These are phyloP conservation scores for Nemania diffusa DNA, from an alignment of 2,329 filamentous ascomycete species.

Conservation along the genomic window DNA sequence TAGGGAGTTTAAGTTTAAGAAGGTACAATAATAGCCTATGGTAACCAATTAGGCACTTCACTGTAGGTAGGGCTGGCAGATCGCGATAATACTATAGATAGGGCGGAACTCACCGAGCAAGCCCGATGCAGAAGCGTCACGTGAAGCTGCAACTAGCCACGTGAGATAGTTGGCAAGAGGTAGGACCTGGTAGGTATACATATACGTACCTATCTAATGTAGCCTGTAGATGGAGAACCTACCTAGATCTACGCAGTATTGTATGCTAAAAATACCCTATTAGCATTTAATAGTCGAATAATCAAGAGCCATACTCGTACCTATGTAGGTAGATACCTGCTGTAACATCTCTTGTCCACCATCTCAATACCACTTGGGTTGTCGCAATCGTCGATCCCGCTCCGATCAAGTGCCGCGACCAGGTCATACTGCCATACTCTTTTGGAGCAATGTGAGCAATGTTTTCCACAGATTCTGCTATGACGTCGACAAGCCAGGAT, in stretches of 20 bases:
- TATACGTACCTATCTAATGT: no score
- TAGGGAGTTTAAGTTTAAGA: not conserved
- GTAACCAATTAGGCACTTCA: not conserved
- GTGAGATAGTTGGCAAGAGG: slow-evolving; percentile 20
- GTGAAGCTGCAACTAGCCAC: slow-evolving; percentile 32
- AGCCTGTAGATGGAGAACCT: no score
- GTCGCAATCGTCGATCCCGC: slow-evolving; percentile 23
- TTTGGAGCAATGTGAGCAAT: slow-evolving; percentile 9
- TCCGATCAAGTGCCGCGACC: slow-evolving; percentile 21
- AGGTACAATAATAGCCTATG: not conserved
- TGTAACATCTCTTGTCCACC: not conserved
- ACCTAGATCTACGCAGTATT: no score
- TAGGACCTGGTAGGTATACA: not conserved
- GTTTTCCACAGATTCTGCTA: slow-evolving; percentile 10
- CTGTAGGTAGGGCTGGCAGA: not conserved
- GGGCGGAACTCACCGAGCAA: slow-evolving; percentile 1
- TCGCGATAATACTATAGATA: not conserved
- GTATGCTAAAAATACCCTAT: slow-evolving; percentile 22
- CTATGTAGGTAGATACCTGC: not conserved
- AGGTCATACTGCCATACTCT: slow-evolving; percentile 20
- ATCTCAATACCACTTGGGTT: not conserved
- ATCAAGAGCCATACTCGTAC: not conserved
- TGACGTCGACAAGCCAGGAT: slow-evolving; percentile 22
- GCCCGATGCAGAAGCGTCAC: slow-evolving; percentile 23
- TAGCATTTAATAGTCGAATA: slow-evolving; percentile 10